Evolutionary conservation across 768 basidiomycete genomes (phyloP).

Genomic region (Pleurotus sapidus): DNA sequence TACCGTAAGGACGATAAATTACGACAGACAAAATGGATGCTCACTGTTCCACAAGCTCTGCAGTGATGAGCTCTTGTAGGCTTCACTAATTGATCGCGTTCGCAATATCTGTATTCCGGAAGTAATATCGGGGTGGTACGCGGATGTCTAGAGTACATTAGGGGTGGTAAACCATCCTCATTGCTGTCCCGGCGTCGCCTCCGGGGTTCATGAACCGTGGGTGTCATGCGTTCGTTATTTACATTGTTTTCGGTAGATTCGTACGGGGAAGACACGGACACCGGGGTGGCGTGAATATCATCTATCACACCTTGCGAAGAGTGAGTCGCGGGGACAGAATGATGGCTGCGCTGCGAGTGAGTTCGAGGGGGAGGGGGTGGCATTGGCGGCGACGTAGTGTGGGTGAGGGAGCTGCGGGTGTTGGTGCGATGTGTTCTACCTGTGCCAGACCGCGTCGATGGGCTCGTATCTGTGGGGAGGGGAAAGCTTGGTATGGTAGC

Average conservation of each 20-base stretch:
- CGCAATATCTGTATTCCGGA: conserved; percentile 69
- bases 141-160: conserved; percentile 30
- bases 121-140: conserved; percentile 42
- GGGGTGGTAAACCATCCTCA: conserved; percentile 4
- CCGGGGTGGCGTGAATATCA: background rate
- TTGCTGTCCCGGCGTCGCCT: too few species aligned
- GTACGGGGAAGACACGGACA: too few species aligned
- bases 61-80: conserved; percentile 81
- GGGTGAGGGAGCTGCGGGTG: conserved; percentile 1
- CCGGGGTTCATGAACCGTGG: too few species aligned
- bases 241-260: background rate
- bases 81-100: conserved; percentile 60
- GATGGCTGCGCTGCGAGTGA: conserved; percentile 1
- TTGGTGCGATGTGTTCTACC: background rate
- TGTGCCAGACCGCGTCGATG: background rate
- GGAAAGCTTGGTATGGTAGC: background rate
- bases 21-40: conserved; percentile 20
- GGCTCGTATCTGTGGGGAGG: background rate
- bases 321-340: background rate
- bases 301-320: background rate
- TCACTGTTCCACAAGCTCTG: conserved; percentile 75
- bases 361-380: background rate
- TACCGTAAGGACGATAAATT: background rate
- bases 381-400: background rate
- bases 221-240: background rate